Evolutionary conservation across 805 yeast species (phyloP), one percentile per base, ranked within the genome.

Genomic region (Ogataea naganishii): DNA sequence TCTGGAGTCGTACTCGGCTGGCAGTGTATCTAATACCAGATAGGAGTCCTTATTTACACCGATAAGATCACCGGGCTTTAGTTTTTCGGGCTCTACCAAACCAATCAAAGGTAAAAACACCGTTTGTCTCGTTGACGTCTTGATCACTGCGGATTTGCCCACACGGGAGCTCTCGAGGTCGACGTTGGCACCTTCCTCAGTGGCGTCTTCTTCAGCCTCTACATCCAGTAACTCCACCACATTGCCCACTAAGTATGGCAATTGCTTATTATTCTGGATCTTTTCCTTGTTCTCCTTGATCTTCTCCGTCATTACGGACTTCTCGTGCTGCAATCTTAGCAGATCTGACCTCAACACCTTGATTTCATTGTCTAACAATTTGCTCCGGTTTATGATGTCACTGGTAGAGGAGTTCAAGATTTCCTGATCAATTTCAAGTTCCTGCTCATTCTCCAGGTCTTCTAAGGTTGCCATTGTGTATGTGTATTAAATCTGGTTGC

Each of bases 31-130:
- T 45, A 92, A 68, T 31, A 92, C 81, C 43, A 92, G 69, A 52
- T 88, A 92, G 6, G 96, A 83, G 54, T 92, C 99, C 60, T 92
- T 92, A 58, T 92, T 92, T 32, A 92, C 98, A 47, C 99, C 98
- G 36, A 92, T 94, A 45, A 92, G 66, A 52, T 92, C 98, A 44
- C 94, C 94, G n/a, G 99, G 99, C 57, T 83, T 89, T 44, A 92
- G 69, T n/a, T 69, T 72, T 26, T 75, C 78, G 1, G 96, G 88
- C 46, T 88, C 96, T 14, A 92, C 99, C 31, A 92, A 64, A 14
- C 99, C 99, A 35, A 92, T 82, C 59, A 92, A 72, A 20, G 99
- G 99, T 51, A 92, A 64, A 47, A 92, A 92, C 20, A 92, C 94
- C 3, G 99, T 92, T 53, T 92, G 99, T 51, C 99, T 76, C 7